phyloP scores from a whole-genome alignment of 495 filamentous ascomycete genomes.

The Thermothielavioides terrestris region DNA sequence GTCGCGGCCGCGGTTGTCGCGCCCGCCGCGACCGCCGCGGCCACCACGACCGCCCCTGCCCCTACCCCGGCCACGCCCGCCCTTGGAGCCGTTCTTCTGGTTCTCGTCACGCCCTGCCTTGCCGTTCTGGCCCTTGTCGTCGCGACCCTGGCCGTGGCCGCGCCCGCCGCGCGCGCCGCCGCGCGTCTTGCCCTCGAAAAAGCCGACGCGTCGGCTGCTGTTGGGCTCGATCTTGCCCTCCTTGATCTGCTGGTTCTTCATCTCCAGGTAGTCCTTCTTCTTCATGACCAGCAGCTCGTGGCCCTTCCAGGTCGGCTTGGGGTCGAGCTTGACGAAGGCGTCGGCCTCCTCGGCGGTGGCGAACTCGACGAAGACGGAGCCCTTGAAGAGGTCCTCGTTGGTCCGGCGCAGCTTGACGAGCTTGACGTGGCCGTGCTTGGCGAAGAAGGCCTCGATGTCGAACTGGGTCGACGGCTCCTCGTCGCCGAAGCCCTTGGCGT shows the following conservation, averaged over 20 bases:
- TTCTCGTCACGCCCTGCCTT: slow-evolving; percentile 47
- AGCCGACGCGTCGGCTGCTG: slow-evolving; percentile 13
- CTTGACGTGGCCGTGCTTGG: slow-evolving; percentile 66
- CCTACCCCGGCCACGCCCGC: slow-evolving; percentile 39
- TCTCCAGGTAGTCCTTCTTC: slow-evolving; percentile 79
- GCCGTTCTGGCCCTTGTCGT: slow-evolving; percentile 55
- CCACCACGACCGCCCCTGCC: slow-evolving; percentile 35
- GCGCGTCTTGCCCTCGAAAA: slow-evolving; percentile 32
- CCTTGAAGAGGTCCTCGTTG: slow-evolving; percentile 67
- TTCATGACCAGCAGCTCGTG: slow-evolving; percentile 64
- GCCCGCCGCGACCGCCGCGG: slow-evolving; percentile 27
- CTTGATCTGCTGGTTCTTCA: slow-evolving; percentile 68
- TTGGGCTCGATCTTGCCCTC: slow-evolving; percentile 58
- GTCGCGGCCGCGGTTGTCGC: slow-evolving; percentile 25
- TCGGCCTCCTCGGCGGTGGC: slow-evolving; percentile 61
- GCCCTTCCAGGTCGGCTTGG: slow-evolving; percentile 75
- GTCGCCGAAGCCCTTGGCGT: slow-evolving; percentile 78
- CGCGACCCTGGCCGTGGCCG: slow-evolving; percentile 23
- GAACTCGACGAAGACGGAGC: slow-evolving; percentile 92
- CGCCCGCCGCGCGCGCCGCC: slow-evolving; percentile 26
- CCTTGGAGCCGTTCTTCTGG: slow-evolving; percentile 52
- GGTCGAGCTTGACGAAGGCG: slow-evolving; percentile 66
- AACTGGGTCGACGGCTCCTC: slow-evolving; percentile 73
- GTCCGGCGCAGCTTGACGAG: slow-evolving; percentile 80
- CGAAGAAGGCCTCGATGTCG: slow-evolving; percentile 87